Conservation (phyloP, 148 eudicot genomes). For the Silene conica region DNA sequence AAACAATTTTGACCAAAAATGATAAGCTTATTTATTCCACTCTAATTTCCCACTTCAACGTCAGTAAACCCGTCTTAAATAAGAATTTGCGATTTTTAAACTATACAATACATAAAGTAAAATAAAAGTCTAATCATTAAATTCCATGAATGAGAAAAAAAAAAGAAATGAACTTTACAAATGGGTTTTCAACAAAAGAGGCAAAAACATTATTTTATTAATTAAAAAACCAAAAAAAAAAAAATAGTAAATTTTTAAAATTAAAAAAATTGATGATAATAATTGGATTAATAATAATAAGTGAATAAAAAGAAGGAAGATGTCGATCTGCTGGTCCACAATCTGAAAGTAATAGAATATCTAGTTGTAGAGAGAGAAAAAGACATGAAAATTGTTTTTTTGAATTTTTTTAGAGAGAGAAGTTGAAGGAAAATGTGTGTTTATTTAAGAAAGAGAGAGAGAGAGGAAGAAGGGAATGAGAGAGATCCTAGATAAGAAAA, state of each 20-base stretch:
- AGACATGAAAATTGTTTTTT: too few species aligned
- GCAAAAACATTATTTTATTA: background rate
- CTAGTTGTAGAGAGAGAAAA: background rate
- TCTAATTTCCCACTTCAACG: slow-evolving; percentile 5
- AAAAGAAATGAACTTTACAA: slow-evolving; percentile 35
- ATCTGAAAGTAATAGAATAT: slow-evolving; percentile 17
- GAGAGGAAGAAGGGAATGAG: slow-evolving; percentile 43
- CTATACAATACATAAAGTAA: slow-evolving; percentile 15
- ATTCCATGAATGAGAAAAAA: slow-evolving; percentile 34
- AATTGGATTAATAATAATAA: background rate
- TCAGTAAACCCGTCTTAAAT: too few species aligned
- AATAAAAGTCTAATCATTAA: slow-evolving; percentile 28
- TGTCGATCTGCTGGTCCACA: slow-evolving; percentile 85
- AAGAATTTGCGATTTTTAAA: background rate
- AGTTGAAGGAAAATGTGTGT: slow-evolving; percentile 6
- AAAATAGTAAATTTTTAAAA: slow-evolving; percentile 30
- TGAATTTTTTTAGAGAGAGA: slow-evolving; percentile 17
- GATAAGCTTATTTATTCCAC: background rate
- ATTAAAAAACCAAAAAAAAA: slow-evolving; percentile 18
- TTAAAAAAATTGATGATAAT: slow-evolving; percentile 26
- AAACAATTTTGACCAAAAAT: slow-evolving; percentile 22
- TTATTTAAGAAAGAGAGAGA: slow-evolving; percentile 12
- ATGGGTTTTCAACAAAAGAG: slow-evolving; percentile 16
- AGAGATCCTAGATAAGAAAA: slow-evolving; percentile 98
- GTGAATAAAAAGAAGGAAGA: slow-evolving; percentile 38